phyloP scores from a whole-genome alignment of 129 eudicot genomes.

The Flaveria trinervia region DNA sequence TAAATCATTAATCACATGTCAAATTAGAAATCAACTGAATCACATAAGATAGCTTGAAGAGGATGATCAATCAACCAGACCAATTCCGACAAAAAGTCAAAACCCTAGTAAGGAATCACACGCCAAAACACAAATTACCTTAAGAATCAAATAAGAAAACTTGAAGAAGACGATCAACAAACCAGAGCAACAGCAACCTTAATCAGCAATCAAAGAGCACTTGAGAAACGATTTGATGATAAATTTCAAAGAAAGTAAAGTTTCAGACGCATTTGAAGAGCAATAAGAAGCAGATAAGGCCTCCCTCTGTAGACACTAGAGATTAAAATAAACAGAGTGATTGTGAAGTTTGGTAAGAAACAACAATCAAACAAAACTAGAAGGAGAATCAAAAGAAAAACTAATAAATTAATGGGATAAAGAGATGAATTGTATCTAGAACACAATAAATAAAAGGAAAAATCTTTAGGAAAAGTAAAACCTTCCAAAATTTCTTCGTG shows the following conservation, averaged over 20 bases:
- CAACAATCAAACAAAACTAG: slow-evolving; percentile 2
- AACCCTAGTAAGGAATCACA: not conserved
- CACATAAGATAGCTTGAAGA: too few species aligned
- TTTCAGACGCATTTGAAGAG: too few species aligned
- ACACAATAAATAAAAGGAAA: not conserved
- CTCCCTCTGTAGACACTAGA: not conserved
- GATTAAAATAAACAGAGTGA: slow-evolving; percentile 1
- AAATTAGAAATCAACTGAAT: slow-evolving; percentile 3
- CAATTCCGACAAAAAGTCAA: not conserved
- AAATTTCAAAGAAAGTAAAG: too few species aligned
- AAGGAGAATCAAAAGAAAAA: not conserved
- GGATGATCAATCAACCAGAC: too few species aligned
- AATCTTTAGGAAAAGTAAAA: not conserved
- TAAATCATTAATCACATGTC: not conserved
- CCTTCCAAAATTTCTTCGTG: slow-evolving; percentile 3
- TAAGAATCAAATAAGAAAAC: not conserved
- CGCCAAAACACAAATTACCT: not conserved
- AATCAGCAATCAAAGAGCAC: not conserved
- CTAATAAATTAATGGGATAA: not conserved
- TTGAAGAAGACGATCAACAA: not conserved
- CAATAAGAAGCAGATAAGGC: not conserved
- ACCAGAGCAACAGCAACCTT: not conserved
- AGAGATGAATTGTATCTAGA: not conserved
- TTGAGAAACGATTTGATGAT: not conserved
- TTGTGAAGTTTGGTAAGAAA: slow-evolving; percentile 28